Evolutionary conservation across 2,329 filamentous ascomycete species (phyloP), one percentile per base, ranked within the genome.

Genomic region (Hypoxylon sp.): DNA sequence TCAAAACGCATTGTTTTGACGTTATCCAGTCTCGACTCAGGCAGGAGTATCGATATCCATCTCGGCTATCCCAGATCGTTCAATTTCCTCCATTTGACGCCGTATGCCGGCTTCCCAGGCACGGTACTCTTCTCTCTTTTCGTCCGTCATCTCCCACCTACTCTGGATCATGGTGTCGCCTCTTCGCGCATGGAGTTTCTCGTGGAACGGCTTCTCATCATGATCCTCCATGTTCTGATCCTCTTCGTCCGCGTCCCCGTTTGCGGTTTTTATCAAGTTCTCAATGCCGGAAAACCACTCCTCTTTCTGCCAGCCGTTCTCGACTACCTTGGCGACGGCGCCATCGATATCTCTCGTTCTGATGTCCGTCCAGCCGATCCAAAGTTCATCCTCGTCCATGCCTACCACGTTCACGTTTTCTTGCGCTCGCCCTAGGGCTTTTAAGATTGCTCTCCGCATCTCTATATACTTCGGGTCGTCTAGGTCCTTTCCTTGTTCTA

Each of bases 131-230:
- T 74, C 75, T 61, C 78, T 77, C 59, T 82, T 83, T 54, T 78
- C 74, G 37, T 86, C 82, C 56, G 84, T 86, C 61, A 92, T 69
- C 63, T 86, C 87, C 63, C 89, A 86, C 35, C 81, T 79, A 57
- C 87, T 84, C 68, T 91, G 88, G 61, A 92, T 83, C 88, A 91
- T 91, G 2, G 85, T 88, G 57, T 84, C 82, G 6, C 78, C 73
- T 48, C 78, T 69, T 69, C 83, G 71, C 19, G 77, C 66, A 48
- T 77, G 73, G 26, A 72, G 65, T 51, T 69, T 74, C 54, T 64
- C 70, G 7, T 61, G 60, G 48, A 34, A 55, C 3, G 26, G 30
- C 59, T 20, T 70, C n/a, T 68, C 71, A 16, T 72, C 70, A 2
- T 67, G 69, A 17, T 66, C 67, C 2, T 68, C 65, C 6, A 62